Conservation (phyloP, 2,329 filamentous ascomycete species). For the Septoria petroselini region DNA sequence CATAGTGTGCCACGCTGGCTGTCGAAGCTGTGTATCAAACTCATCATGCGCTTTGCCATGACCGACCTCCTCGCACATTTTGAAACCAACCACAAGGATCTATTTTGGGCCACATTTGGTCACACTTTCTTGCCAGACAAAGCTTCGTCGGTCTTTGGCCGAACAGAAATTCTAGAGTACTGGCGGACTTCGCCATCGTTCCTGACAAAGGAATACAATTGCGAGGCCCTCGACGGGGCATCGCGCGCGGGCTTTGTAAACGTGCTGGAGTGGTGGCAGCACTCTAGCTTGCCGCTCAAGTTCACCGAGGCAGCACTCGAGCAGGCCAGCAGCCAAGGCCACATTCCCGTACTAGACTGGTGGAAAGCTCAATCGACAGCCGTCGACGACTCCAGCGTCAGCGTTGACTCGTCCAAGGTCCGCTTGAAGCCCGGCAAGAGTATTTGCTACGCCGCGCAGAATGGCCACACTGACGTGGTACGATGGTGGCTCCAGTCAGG, state of each 20-base stretch:
- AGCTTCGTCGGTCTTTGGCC: conserved; percentile 81
- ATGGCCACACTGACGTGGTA: conserved; percentile 72
- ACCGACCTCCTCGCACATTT: conserved; percentile 73
- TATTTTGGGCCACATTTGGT: conserved; percentile 84
- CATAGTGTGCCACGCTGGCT: conserved; percentile 68
- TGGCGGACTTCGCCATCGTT: conserved; percentile 84
- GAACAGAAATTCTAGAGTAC: conserved; percentile 81
- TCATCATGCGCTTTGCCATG: conserved; percentile 88
- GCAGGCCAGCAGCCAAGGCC: conserved; percentile 78
- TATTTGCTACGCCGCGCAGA: conserved; percentile 78
- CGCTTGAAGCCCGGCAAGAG: conserved; percentile 78
- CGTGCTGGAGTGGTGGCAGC: conserved; percentile 88
- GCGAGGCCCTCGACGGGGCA: conserved; percentile 81
- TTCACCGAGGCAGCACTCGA: conserved; percentile 87
- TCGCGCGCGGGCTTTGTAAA: conserved; percentile 80
- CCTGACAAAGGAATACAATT: conserved; percentile 79
- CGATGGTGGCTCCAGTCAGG: conserved; percentile 85
- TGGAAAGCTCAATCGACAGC: conserved; percentile 64
- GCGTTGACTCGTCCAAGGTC: conserved; percentile 39
- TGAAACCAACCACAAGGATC: conserved; percentile 63
- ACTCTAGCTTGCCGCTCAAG: conserved; percentile 72
- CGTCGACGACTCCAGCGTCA: conserved; percentile 31
- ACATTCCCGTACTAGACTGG: conserved; percentile 86
- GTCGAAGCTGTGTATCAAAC: conserved; percentile 76
- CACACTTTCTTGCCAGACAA: conserved; percentile 80